phyloP scores from a whole-genome alignment of 2,329 filamentous ascomycete species.

The Fusarium succisae region DNA sequence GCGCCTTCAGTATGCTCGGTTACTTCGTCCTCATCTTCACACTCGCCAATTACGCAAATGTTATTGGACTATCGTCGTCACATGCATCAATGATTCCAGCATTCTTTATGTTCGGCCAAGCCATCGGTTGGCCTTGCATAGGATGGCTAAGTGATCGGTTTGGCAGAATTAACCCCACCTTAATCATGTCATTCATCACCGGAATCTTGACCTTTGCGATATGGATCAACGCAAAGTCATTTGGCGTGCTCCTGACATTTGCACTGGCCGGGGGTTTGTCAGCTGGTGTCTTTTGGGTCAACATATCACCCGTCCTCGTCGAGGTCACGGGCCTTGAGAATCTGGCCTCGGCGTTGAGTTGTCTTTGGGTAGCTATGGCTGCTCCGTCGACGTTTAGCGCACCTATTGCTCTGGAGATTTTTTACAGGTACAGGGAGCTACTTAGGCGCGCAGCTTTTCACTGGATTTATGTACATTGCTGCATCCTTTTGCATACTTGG shows the following conservation, averaged over 20 bases:
- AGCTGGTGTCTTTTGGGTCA: constrained; percentile 22
- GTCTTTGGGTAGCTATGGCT: constrained; percentile 18
- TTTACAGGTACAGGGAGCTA: constrained; percentile 12
- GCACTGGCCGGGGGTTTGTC: not conserved
- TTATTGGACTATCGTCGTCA: constrained; percentile 65
- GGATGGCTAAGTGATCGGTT: constrained; percentile 54
- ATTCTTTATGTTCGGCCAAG: constrained; percentile 69
- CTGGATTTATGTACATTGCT: constrained; percentile 8
- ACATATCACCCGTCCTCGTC: constrained; percentile 3
- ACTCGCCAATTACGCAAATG: constrained; percentile 68
- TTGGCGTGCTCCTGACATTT: constrained; percentile 16
- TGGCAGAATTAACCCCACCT: constrained; percentile 71
- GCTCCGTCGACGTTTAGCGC: constrained; percentile 18
- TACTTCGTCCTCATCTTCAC: constrained; percentile 73
- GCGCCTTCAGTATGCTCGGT: constrained; percentile 69
- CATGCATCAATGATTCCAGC: constrained; percentile 71
- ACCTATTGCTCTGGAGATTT: constrained; percentile 19
- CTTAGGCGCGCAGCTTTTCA: constrained; percentile 21
- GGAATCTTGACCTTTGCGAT: not conserved
- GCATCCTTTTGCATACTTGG: not conserved
- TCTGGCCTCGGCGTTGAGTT: constrained; percentile 14
- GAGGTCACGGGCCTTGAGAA: constrained; percentile 15
- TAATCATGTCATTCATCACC: constrained; percentile 53
- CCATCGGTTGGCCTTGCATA: not conserved
- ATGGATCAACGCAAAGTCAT: constrained; percentile 17